Conservation (phyloP, 2,329 filamentous ascomycete genomes). For the Exophiala phaeomuriformis region DNA sequence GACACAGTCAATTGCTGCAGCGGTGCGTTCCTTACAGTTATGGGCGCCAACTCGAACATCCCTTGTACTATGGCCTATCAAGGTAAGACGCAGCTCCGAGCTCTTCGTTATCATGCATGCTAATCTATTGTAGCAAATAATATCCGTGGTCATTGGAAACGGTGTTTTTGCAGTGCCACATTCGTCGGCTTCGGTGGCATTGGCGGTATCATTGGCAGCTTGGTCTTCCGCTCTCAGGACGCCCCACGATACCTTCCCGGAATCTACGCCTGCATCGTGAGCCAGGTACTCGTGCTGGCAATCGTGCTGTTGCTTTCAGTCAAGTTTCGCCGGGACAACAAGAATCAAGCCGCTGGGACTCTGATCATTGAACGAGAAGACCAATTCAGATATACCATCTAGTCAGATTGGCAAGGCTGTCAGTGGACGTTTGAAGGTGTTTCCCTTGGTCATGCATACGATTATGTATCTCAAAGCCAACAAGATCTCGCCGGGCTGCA, state of each 20-base stretch:
- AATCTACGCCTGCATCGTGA: not conserved
- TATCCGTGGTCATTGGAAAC: constrained; percentile 72
- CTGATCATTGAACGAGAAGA: not conserved
- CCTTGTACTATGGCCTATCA: constrained; percentile 69
- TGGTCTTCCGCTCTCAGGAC: constrained; percentile 55
- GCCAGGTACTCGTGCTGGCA: not conserved
- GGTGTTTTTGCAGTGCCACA: constrained; percentile 66
- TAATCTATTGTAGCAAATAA: constrained; percentile 59
- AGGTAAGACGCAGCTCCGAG: constrained; percentile 12
- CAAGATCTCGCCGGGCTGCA: too few species aligned
- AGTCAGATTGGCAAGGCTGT: not conserved
- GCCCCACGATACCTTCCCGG: constrained; percentile 30
- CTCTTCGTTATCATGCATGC: not conserved
- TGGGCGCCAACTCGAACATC: constrained; percentile 47
- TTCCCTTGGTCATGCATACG: too few species aligned
- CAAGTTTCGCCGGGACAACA: not conserved
- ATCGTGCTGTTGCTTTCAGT: not conserved
- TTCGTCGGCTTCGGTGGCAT: constrained; percentile 69
- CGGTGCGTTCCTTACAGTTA: not conserved
- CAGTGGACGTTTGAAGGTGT: too few species aligned
- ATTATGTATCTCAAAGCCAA: too few species aligned
- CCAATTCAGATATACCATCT: not conserved
- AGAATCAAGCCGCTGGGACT: not conserved
- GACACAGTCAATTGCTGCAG: not conserved
- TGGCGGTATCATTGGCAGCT: constrained; percentile 65